phyloP scores from a whole-genome alignment of 2,329 filamentous ascomycete species.

The Fusarium subglutinans region DNA sequence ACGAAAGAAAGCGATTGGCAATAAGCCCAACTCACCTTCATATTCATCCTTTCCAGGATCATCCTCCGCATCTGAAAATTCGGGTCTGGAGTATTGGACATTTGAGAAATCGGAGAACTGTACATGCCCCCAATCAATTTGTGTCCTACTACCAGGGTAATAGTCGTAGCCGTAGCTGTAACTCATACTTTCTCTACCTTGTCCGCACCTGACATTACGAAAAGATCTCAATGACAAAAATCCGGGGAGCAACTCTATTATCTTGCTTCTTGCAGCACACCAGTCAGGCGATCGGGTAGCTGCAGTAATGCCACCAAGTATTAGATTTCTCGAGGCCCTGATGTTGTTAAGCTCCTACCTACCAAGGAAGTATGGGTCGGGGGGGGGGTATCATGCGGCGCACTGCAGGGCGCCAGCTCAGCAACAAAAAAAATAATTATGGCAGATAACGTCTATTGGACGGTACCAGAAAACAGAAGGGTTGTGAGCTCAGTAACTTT shows the following conservation, averaged over 20 bases:
- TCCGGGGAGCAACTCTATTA: conserved; percentile 47
- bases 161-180: conserved; percentile 45
- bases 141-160: conserved; percentile 52
- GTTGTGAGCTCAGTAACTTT: conserved; percentile 34
- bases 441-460: conserved; percentile 34
- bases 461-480: conserved; percentile 19
- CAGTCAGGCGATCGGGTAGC: conserved; percentile 48
- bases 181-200: conserved; percentile 55
- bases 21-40: conserved; percentile 28
- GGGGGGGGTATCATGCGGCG: conserved; percentile 40
- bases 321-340: conserved; percentile 37
- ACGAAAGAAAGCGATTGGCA: not conserved
- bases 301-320: conserved; percentile 44
- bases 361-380: conserved; percentile 33
- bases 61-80: conserved; percentile 54
- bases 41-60: conserved; percentile 29
- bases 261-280: conserved; percentile 47
- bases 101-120: conserved; percentile 56
- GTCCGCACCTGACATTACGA: conserved; percentile 41
- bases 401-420: conserved; percentile 36
- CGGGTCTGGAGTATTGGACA: conserved; percentile 52
- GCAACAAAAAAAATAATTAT: not conserved
- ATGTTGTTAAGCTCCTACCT: conserved; percentile 32
- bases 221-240: conserved; percentile 35
- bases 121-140: conserved; percentile 51